Evolutionary conservation across 164 flowering plant genomes (phyloP).

Genomic region (Macadamia integrifolia): DNA sequence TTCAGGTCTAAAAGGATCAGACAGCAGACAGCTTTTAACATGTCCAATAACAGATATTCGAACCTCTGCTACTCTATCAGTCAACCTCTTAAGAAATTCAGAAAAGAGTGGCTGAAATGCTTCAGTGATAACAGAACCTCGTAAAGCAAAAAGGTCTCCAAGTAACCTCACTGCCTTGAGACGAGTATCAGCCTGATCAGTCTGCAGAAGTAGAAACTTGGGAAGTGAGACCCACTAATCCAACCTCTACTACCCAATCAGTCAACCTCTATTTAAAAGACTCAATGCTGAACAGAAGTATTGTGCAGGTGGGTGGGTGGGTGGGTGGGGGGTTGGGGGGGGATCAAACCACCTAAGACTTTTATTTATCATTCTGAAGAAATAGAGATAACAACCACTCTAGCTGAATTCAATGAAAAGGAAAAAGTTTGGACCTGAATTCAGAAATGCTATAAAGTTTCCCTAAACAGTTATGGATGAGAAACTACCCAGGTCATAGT

Average conservation of each 20-base stretch:
- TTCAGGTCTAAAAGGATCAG: slow-evolving; percentile 67
- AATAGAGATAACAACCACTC: neutral
- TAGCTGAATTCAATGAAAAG: neutral
- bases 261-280: too few relatives aligned
- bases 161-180: slow-evolving; percentile 74
- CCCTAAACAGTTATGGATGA: neutral
- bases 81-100: slow-evolving; percentile 84
- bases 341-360: neutral
- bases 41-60: slow-evolving; percentile 78
- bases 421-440: neutral
- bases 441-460: neutral
- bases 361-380: neutral
- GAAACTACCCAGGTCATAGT: too few relatives aligned
- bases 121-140: slow-evolving; percentile 50
- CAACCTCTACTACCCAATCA: too few relatives aligned
- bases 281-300: too few relatives aligned
- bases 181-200: slow-evolving; percentile 71
- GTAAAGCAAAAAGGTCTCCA: slow-evolving; percentile 77
- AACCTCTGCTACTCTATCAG: slow-evolving; percentile 79
- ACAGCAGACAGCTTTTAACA: slow-evolving; percentile 62
- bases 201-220: slow-evolving; percentile 35
- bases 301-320: too few relatives aligned
- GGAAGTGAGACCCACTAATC: neutral
- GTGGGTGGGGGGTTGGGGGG: too few relatives aligned
- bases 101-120: slow-evolving; percentile 69